phyloP scores from a whole-genome alignment of 2,329 filamentous ascomycete genomes.

The Cladosporium sp. region DNA sequence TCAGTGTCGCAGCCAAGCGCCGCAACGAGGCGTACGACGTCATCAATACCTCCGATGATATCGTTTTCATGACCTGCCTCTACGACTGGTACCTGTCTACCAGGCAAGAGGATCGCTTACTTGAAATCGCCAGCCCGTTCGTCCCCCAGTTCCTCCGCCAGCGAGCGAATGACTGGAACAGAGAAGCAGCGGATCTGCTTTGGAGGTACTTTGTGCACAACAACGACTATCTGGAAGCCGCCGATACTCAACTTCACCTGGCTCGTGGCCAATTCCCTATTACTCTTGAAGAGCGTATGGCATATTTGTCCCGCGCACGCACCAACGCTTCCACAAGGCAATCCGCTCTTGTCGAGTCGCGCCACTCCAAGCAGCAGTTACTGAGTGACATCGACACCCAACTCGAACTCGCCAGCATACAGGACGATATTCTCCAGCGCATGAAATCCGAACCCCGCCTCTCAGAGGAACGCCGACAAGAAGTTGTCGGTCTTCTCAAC shows the following conservation, averaged over 20 bases:
- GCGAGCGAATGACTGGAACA: slow-evolving; percentile 61
- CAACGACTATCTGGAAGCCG: slow-evolving; percentile 78
- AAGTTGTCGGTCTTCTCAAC: slow-evolving; percentile 63
- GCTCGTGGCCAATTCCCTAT: slow-evolving; percentile 78
- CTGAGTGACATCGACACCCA: slow-evolving; percentile 80
- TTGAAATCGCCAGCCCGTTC: slow-evolving; percentile 78
- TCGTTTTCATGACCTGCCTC: slow-evolving; percentile 92
- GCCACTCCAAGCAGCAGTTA: slow-evolving; percentile 69
- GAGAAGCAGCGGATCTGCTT: slow-evolving; percentile 79
- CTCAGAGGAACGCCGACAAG: slow-evolving; percentile 54
- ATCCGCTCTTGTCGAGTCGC: slow-evolving; percentile 58
- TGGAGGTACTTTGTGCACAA: slow-evolving; percentile 90
- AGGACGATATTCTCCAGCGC: slow-evolving; percentile 81
- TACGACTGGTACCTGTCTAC: slow-evolving; percentile 95
- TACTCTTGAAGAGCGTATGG: slow-evolving; percentile 77
- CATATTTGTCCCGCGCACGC: slow-evolving; percentile 83
- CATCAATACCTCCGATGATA: slow-evolving; percentile 80
- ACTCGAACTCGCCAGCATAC: slow-evolving; percentile 89
- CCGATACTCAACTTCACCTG: slow-evolving; percentile 76
- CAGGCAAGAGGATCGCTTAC: slow-evolving; percentile 77
- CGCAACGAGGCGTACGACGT: slow-evolving; percentile 84
- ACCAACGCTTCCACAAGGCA: slow-evolving; percentile 85
- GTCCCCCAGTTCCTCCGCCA: slow-evolving; percentile 81
- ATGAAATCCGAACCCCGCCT: slow-evolving; percentile 70
- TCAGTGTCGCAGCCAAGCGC: slow-evolving; percentile 70